These are phyloP conservation scores for Psidium friedrichsthalianum DNA, from an alignment of 345 rosid species.

Conservation along the genomic window DNA sequence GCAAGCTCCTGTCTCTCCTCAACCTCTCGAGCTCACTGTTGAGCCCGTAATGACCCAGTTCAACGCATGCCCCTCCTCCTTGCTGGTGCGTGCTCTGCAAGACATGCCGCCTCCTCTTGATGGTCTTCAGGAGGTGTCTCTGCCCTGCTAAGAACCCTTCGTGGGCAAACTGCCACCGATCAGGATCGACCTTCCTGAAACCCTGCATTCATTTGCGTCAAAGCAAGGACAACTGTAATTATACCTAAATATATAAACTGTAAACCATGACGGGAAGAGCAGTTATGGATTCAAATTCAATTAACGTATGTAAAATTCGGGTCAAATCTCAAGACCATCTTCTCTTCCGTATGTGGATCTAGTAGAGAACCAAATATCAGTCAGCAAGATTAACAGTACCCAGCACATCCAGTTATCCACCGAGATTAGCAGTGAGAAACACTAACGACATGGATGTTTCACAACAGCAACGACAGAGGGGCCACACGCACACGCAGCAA, in stretches of 20 bases:
- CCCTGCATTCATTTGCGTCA: slow-evolving; percentile 35
- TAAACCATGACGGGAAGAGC: background rate
- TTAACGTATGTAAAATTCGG: background rate
- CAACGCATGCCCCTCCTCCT: slow-evolving; percentile 46
- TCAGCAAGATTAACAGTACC: background rate
- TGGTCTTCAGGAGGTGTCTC: slow-evolving; percentile 61
- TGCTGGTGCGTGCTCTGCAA: slow-evolving; percentile 20
- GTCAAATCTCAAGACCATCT: background rate
- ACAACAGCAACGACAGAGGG: background rate
- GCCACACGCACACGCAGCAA: background rate
- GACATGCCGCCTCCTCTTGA: slow-evolving; percentile 58
- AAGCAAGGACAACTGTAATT: background rate
- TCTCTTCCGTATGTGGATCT: background rate
- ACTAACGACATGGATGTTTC: background rate
- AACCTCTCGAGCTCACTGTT: slow-evolving; percentile 55
- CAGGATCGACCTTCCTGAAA: slow-evolving; percentile 80
- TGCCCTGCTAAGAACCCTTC: slow-evolving; percentile 91
- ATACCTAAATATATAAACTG: background rate
- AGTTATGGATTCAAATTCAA: background rate
- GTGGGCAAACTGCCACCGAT: slow-evolving; percentile 84
- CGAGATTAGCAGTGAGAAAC: background rate
- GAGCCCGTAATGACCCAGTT: slow-evolving; percentile 56
- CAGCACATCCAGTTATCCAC: background rate
- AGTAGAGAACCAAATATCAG: background rate
- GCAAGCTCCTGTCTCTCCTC: slow-evolving; percentile 41